A percentile compares a stretch with the other conserved stretches of the same genome.
These are phyloP conservation scores for Edaphochlamys debaryana DNA, from an alignment of 139 green algal genomes.

Conservation along the genomic window DNA sequence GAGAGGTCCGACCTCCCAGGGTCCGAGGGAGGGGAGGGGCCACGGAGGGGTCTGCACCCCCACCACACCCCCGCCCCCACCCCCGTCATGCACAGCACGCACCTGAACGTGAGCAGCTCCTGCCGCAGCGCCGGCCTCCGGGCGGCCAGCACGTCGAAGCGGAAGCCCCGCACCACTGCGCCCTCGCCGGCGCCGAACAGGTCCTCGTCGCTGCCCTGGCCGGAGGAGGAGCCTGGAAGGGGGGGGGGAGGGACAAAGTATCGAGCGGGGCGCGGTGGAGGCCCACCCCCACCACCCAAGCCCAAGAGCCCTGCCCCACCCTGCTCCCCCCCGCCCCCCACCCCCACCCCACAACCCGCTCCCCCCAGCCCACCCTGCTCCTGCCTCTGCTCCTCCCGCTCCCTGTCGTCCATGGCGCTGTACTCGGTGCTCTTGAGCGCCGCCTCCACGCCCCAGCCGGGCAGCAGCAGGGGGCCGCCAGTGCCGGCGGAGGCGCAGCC, in stretches of 20 bases:
- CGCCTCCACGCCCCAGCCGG: constrained; percentile 93
- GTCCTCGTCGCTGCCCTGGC: neutral
- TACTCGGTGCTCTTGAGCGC: constrained; percentile 99
- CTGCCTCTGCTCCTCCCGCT: constrained; percentile 50
- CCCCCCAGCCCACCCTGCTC: neutral
- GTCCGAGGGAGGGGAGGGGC: too few relatives aligned
- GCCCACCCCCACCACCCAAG: neutral
- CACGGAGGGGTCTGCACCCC: too few relatives aligned
- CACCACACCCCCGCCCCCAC: neutral
- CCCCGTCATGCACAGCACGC: too few relatives aligned
- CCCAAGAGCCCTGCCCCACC: neutral
- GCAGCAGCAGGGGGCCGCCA: constrained; percentile 58
- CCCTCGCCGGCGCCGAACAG: constrained; percentile 7
- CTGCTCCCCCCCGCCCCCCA: too few relatives aligned
- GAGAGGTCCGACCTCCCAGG: too few relatives aligned
- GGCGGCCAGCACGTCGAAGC: constrained; percentile 73
- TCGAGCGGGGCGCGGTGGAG: neutral
- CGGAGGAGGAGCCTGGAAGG: too few relatives aligned
- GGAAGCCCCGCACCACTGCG: constrained; percentile 76
- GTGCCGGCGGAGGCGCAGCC: constrained; percentile 40
- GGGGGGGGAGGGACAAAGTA: too few relatives aligned
- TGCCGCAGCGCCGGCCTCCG: constrained; percentile 65
- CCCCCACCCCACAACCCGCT: too few relatives aligned
- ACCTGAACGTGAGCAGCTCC: constrained; percentile 79
- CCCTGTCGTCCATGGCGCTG: constrained; percentile 90